phyloP scores from a whole-genome alignment of 176 grass and related monocot genomes.

The Tillandsia leiboldiana region DNA sequence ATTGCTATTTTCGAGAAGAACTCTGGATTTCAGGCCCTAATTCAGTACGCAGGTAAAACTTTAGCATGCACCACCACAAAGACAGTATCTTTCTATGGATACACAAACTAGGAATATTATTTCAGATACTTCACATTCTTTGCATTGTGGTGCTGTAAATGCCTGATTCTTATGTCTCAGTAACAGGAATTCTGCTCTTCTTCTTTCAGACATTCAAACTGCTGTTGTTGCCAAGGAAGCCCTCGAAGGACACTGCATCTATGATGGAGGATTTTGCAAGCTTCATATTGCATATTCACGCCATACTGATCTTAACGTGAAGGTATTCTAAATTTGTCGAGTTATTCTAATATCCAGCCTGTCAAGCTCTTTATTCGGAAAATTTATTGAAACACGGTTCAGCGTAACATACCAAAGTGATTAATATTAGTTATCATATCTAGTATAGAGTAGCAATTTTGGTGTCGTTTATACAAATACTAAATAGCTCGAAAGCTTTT shows the following conservation, averaged over 20 bases:
- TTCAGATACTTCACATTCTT: too few relatives aligned
- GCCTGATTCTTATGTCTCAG: background rate
- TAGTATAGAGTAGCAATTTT: too few relatives aligned
- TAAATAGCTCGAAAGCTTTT: too few relatives aligned
- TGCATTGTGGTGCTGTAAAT: background rate
- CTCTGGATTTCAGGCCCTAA: slow-evolving; percentile 77
- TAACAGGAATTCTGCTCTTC: background rate
- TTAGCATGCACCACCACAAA: too few relatives aligned
- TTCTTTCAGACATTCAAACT: slow-evolving; percentile 54
- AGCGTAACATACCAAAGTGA: too few relatives aligned
- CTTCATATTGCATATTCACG: slow-evolving; percentile 99
- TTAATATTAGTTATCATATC: too few relatives aligned
- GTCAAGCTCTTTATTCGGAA: background rate
- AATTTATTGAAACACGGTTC: too few relatives aligned
- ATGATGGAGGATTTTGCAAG: slow-evolving; percentile 99
- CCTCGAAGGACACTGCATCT: slow-evolving; percentile 97
- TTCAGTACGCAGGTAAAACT: slow-evolving; percentile 85
- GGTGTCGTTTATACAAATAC: too few relatives aligned
- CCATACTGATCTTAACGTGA: slow-evolving; percentile 99
- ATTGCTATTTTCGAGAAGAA: slow-evolving; percentile 98
- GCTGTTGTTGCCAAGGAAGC: slow-evolving; percentile 79
- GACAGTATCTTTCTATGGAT: too few relatives aligned
- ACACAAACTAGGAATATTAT: too few relatives aligned
- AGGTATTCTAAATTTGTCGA: slow-evolving; percentile 71
- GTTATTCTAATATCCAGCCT: slow-evolving; percentile 16